Percentiles rank a stretch among this genome's conserved stretches.
phyloP scores from a whole-genome alignment of 2,329 filamentous ascomycete species.

The Clarireedia hainanense region DNA sequence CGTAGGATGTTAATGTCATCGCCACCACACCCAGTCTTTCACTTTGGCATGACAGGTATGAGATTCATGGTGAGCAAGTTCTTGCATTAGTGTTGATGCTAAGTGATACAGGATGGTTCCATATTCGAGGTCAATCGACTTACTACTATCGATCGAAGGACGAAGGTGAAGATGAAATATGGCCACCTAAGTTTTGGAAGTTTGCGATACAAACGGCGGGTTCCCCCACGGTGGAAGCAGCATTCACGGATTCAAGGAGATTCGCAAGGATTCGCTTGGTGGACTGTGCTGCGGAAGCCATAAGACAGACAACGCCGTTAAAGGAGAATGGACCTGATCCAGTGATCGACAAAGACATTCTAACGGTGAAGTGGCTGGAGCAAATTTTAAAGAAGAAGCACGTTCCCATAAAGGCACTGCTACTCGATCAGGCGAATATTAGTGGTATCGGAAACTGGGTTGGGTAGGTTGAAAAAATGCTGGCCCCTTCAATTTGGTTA shows the following conservation, averaged over 20 bases:
- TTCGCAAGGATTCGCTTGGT: constrained; percentile 75
- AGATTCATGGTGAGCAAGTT: not conserved
- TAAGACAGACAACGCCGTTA: constrained; percentile 69
- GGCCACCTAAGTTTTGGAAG: constrained; percentile 89
- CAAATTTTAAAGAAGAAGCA: constrained; percentile 65
- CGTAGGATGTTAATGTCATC: constrained; percentile 60
- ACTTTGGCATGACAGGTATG: constrained; percentile 65
- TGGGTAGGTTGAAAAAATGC: constrained; percentile 42
- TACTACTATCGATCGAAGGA: constrained; percentile 67
- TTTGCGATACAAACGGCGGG: constrained; percentile 64
- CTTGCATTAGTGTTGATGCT: constrained; percentile 10
- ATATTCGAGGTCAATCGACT: constrained; percentile 71
- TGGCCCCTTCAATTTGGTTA: not conserved
- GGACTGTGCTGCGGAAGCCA: constrained; percentile 67
- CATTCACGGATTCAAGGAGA: constrained; percentile 77
- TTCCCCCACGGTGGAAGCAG: constrained; percentile 48
- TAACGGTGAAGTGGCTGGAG: constrained; percentile 71
- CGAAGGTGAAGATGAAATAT: constrained; percentile 41
- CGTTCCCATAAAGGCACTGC: constrained; percentile 80
- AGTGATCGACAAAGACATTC: constrained; percentile 67
- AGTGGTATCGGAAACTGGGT: constrained; percentile 98
- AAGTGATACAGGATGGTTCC: constrained; percentile 59
- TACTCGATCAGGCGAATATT: constrained; percentile 82
- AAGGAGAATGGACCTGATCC: constrained; percentile 93
- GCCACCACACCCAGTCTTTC: constrained; percentile 81